These are phyloP conservation scores for Boletus tomentosulus DNA, from an alignment of 768 basidiomycete species.

Conservation along the genomic window DNA sequence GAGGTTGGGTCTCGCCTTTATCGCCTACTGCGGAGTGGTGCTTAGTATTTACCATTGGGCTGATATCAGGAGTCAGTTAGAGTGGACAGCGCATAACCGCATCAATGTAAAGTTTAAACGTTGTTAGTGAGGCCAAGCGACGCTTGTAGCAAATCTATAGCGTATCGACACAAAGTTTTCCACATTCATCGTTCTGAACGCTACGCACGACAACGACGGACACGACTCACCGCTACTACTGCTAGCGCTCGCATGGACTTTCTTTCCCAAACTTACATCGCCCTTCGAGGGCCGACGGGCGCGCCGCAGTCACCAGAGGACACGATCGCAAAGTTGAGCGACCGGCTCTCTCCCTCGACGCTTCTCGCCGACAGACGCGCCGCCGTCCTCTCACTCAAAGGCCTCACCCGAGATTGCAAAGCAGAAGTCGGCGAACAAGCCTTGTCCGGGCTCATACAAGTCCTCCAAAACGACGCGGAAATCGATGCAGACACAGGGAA, in stretches of 20 bases:
- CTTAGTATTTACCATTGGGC: too few relatives aligned
- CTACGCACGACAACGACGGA: neutral
- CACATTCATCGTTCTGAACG: neutral
- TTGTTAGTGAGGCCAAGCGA: too few relatives aligned
- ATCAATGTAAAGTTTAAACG: too few relatives aligned
- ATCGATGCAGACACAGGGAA: conserved; percentile 91
- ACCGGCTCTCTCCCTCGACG: conserved; percentile 85
- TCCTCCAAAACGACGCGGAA: conserved; percentile 82
- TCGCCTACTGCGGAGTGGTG: too few relatives aligned
- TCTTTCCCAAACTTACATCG: conserved; percentile 79
- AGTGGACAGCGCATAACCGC: too few relatives aligned
- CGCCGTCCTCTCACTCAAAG: conserved; percentile 90
- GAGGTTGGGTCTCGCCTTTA: too few relatives aligned
- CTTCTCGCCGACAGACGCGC: conserved; percentile 90
- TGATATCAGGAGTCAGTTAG: too few relatives aligned
- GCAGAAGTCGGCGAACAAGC: conserved; percentile 81
- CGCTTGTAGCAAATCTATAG: too few relatives aligned
- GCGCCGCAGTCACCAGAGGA: conserved; percentile 80
- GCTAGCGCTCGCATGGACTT: conserved; percentile 61
- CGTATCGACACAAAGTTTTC: neutral
- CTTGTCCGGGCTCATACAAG: conserved; percentile 71
- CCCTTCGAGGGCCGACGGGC: conserved; percentile 78
- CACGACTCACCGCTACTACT: neutral
- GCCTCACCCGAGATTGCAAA: conserved; percentile 87
- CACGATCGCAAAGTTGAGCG: conserved; percentile 83